Percentiles rank a stretch among this genome's conserved stretches.
Conservation (phyloP, 75 land plant genomes). For the Chamaecyparis obtusa region DNA sequence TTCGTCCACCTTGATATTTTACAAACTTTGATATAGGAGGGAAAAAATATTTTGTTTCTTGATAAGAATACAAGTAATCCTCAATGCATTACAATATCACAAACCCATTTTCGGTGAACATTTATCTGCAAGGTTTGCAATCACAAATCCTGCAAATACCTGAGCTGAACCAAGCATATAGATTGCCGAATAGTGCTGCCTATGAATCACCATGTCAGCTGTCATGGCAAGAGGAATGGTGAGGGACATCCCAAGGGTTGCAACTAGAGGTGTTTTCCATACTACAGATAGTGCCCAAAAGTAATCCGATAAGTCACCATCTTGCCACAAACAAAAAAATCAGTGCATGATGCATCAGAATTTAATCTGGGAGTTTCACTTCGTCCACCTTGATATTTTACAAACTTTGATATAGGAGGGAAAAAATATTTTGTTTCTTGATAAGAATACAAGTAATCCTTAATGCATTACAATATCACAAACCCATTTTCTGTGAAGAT, state of each 20-base stretch:
- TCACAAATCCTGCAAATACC: conserved; percentile 78
- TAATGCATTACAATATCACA: no score
- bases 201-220: conserved; percentile 55
- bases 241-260: conserved; percentile 48
- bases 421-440: no score
- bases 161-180: no score
- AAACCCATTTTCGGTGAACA: conserved; percentile 22
- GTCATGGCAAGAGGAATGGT: conserved; percentile 51
- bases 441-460: no score
- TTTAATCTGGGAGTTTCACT: no score
- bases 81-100: not conserved
- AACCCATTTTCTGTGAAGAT: no score
- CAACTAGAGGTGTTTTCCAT: conserved; percentile 52
- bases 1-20: not conserved
- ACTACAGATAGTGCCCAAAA: conserved; percentile 55
- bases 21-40: not conserved
- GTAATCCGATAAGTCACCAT: conserved; percentile 51
- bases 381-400: no score
- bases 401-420: no score
- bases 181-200: no score
- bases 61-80: conserved; percentile 12
- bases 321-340: no score
- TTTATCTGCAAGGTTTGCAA: conserved; percentile 64
- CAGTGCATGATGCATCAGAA: no score
- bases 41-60: not conserved